Conservation (phyloP, 495 filamentous ascomycete species). For the Tuber melanosporum region DNA sequence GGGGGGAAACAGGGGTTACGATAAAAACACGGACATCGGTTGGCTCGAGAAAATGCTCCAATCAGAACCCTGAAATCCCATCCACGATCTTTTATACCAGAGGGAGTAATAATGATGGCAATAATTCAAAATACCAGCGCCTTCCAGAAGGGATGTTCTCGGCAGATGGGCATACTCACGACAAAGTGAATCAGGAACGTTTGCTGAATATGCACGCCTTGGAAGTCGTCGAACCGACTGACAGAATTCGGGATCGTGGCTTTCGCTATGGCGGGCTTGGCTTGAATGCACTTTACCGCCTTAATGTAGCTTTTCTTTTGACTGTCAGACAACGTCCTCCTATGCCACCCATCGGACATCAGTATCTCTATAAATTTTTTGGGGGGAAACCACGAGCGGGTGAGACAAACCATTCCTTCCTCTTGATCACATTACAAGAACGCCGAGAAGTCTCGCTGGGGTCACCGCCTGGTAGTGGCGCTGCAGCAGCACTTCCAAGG, state of each 20-base stretch:
- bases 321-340: constrained; percentile 47
- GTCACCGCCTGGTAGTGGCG: neutral
- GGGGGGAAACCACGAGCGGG: constrained; percentile 2
- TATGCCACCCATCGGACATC: constrained; percentile 24
- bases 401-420: constrained; percentile 47
- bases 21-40: neutral
- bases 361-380: neutral
- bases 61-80: neutral
- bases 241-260: constrained; percentile 45
- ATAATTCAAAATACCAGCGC: neutral
- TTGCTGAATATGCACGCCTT: constrained; percentile 62
- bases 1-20: neutral
- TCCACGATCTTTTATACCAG: neutral
- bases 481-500: constrained; percentile 10
- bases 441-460: neutral
- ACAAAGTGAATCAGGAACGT: constrained; percentile 58
- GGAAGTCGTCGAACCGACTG: constrained; percentile 64
- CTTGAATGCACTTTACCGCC: constrained; percentile 59
- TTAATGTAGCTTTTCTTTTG: constrained; percentile 57
- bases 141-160: constrained; percentile 51
- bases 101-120: neutral
- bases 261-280: constrained; percentile 47
- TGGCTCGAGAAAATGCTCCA: too few species aligned
- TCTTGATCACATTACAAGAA: constrained; percentile 42
- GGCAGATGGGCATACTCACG: constrained; percentile 37